These are phyloP conservation scores for Nitzschia sp. DNA, from an alignment of 108 stramenopile species.

Conservation along the genomic window DNA sequence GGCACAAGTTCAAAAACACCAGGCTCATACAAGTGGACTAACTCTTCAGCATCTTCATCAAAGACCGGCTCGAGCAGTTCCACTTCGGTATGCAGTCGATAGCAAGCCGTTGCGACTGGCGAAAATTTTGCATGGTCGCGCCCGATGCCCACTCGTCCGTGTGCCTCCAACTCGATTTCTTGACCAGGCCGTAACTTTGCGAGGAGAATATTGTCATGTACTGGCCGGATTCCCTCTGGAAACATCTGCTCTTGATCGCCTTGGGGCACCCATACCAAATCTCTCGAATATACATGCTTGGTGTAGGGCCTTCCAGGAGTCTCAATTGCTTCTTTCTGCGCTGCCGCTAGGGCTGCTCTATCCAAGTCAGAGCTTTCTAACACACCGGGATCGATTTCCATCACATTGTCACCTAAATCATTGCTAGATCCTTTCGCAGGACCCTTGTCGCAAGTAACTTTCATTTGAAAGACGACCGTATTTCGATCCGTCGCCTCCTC, in stretches of 20 bases:
- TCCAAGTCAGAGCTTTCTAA: conserved; percentile 55
- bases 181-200: conserved; percentile 96
- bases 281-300: conserved; percentile 79
- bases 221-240: conserved; percentile 60
- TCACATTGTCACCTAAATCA: conserved; percentile 19
- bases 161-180: conserved; percentile 89
- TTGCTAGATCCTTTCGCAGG: conserved; percentile 29
- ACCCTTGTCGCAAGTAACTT: conserved; percentile 62
- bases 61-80: conserved; percentile 65
- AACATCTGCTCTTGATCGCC: conserved; percentile 85
- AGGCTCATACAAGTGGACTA: conserved; percentile 88
- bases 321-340: conserved; percentile 55
- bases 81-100: conserved; percentile 85
- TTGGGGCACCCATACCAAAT: conserved; percentile 91
- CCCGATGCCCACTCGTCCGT: conserved; percentile 88
- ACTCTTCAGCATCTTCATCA: conserved; percentile 84
- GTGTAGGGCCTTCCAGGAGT: conserved; percentile 81
- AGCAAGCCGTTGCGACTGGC: conserved; percentile 96
- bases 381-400: conserved; percentile 30
- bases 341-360: conserved; percentile 31
- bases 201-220: conserved; percentile 92
- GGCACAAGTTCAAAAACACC: conserved; percentile 83
- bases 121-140: conserved; percentile 98
- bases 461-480: conserved; percentile 89
- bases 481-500: conserved; percentile 85